Evolutionary conservation across 139 green algal genomes (phyloP), one percentile per base, ranked within the genome.

Genomic region (Eudorina sp.): DNA sequence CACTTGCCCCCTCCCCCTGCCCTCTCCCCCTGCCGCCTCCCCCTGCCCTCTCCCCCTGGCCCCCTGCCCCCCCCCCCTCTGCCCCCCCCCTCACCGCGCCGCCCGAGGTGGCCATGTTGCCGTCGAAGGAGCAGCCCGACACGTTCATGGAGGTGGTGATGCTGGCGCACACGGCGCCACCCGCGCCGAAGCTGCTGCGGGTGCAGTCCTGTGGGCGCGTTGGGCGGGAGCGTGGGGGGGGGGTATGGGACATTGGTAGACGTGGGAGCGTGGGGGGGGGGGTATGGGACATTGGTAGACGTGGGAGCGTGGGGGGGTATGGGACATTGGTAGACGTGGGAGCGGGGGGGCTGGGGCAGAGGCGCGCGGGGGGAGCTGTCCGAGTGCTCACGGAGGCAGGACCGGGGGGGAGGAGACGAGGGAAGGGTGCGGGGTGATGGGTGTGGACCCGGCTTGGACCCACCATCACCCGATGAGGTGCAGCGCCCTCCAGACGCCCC

Each of bases 121-220:
- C 4, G 1, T 29, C 34, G 27, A 86, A 86, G 55, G 41, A 77
- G 58, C 64, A 66, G 43, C 34, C 34, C n/a, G 3, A 9, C 29
- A 86, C 18, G 1, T 58, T 25, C 80, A 46, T 2, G 1, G 13
- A 0, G 19, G 25, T 29, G 16, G 48, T n/a, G 25, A 86, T 53
- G 14, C n/a, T 13, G 16, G 62, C 80, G 45, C 80, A 86, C 41
- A 86, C 3, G 0, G 80, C 80, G 16, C 80, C 80, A 14, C 80
- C 80, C 51, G 13, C 41, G n/a, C 80, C 80, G 18, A 8, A 36
- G 60, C 41, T 36, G 80, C 51, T 66, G 13, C 80, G 80, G n/a
- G 48, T 77, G 60, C 80, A 86, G 60, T 76, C 29, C 80, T 86
- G 80, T 4, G 60, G 43, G 25, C n/a, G n/a, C n/a, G n/a, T n/a